Evolutionary conservation across 345 rosid species (phyloP).

Genomic region (Alliaria petiolata): DNA sequence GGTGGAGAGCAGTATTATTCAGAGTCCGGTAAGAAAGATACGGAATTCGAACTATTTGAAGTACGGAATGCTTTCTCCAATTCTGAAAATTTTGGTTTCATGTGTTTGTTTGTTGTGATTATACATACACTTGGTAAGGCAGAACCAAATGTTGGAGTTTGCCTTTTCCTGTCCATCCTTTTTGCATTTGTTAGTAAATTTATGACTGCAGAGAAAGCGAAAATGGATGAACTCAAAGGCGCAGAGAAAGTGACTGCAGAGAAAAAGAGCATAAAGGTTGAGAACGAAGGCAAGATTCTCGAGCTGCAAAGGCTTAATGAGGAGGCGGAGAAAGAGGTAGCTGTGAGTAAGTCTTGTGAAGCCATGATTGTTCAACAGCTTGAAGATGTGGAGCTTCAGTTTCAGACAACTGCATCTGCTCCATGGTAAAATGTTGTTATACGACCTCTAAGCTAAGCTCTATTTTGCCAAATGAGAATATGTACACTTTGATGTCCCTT

Average conservation of each 20-base stretch:
- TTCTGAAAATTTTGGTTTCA: too few relatives aligned
- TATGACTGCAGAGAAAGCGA: too few relatives aligned
- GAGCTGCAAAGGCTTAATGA: conserved; percentile 38
- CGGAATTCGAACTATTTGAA: too few relatives aligned
- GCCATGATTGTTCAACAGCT: conserved; percentile 10
- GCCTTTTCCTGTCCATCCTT: too few relatives aligned
- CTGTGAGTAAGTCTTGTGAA: conserved; percentile 16
- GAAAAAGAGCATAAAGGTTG: conserved; percentile 16
- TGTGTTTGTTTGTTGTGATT: too few relatives aligned
- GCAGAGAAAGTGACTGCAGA: conserved; percentile 28
- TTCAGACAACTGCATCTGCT: conserved; percentile 31
- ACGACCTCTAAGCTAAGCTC: background rate
- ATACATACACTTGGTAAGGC: too few relatives aligned
- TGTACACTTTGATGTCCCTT: background rate
- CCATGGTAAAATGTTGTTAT: background rate
- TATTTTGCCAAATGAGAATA: background rate
- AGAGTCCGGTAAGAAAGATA: too few relatives aligned
- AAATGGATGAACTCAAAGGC: conserved; percentile 22
- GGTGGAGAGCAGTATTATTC: too few relatives aligned
- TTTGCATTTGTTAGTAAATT: too few relatives aligned
- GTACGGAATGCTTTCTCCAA: too few relatives aligned
- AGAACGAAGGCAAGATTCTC: conserved; percentile 36
- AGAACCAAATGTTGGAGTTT: too few relatives aligned
- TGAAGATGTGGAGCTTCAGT: conserved; percentile 21
- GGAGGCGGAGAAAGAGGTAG: conserved; percentile 18